Percentiles rank a stretch among this genome's conserved stretches.
Conservation (phyloP, 768 basidiomycete species). For the Leccinum arenicola region DNA sequence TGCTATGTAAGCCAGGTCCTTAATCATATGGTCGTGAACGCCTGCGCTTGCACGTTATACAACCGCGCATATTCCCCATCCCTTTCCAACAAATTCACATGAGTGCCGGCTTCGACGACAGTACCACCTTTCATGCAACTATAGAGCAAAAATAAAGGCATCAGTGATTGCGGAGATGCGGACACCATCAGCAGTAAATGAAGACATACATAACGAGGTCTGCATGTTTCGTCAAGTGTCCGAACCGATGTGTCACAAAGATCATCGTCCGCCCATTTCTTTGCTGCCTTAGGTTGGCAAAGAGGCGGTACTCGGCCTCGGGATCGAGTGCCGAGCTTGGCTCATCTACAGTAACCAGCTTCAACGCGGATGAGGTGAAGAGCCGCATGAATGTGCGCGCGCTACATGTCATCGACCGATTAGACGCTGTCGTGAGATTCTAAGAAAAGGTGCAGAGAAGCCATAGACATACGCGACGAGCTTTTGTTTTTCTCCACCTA, state of each 20-base stretch:
- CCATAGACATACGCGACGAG: conserved; percentile 23
- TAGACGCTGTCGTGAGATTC: not conserved
- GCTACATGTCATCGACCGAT: conserved; percentile 4
- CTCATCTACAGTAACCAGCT: conserved; percentile 36
- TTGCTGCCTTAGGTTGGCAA: conserved; percentile 25
- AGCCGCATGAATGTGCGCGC: conserved; percentile 43
- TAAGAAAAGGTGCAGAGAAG: too few relatives aligned
- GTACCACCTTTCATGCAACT: conserved; percentile 35
- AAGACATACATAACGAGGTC: conserved; percentile 36
- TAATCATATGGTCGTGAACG: conserved; percentile 17
- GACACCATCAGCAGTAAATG: too few relatives aligned
- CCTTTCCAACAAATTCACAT: conserved; percentile 26
- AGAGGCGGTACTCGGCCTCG: conserved; percentile 33
- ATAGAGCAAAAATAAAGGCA: not conserved
- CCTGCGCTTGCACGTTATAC: conserved; percentile 34
- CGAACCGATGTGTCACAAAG: conserved; percentile 41
- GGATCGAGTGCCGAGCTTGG: conserved; percentile 40
- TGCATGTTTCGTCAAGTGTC: conserved; percentile 36
- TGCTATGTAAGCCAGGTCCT: not conserved
- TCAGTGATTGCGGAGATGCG: too few relatives aligned
- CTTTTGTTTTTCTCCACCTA: conserved; percentile 34
- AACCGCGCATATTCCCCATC: conserved; percentile 34
- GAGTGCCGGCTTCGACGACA: conserved; percentile 33
- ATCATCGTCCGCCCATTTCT: conserved; percentile 38
- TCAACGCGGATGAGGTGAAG: conserved; percentile 24